Base-by-base conservation (phyloP, 169 alveolate genomes). In the Besnoitia besnoiti region DNA sequence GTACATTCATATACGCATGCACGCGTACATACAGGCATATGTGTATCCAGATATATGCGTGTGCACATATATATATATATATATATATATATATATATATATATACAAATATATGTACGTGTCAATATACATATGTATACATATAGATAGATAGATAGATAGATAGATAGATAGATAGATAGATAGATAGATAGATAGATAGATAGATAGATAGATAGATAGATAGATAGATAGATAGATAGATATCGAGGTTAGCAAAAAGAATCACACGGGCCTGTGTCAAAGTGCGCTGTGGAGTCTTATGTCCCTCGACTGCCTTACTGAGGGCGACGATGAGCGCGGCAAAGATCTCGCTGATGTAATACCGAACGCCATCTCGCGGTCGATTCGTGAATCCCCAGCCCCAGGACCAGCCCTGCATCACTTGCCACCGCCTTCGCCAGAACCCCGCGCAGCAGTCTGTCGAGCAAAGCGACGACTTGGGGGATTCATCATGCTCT, bases 271-370 rank as follows among this genome's bases (percentile, higher is more conserved):
- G 21, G 30, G 37, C 37, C 10, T 61, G 37, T 61, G 37, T 61
- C 30, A 19, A 24, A n/a, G n/a, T n/a, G n/a, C n/a, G n/a, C n/a
- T n/a, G n/a, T n/a, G n/a, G n/a, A n/a, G n/a, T n/a, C n/a, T n/a
- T n/a, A n/a, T n/a, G n/a, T n/a, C n/a, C n/a, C n/a, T n/a, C n/a
- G n/a, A n/a, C n/a, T n/a, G n/a, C 24, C 80, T n/a, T 67, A 67
- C 80, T 67, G 39, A 67, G 80, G 10, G 80, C 80, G 42, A 67
- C n/a, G 80, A 67, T 35, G 39, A 67, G 80, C 0, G 80, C 80
- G 24, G 80, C 80, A n/a, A 67, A 67, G 42, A 67, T 33, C n/a
- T 67, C 80, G 39, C 44, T 67, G n/a, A 67, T 14, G 80, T 67
- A 67, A n/a, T 67, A 67, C 39, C 44, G 80, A 19, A 16, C 46